Evolutionary conservation across 2,329 filamentous ascomycete genomes (phyloP).

Genomic region (Calonectria multiphialidica): DNA sequence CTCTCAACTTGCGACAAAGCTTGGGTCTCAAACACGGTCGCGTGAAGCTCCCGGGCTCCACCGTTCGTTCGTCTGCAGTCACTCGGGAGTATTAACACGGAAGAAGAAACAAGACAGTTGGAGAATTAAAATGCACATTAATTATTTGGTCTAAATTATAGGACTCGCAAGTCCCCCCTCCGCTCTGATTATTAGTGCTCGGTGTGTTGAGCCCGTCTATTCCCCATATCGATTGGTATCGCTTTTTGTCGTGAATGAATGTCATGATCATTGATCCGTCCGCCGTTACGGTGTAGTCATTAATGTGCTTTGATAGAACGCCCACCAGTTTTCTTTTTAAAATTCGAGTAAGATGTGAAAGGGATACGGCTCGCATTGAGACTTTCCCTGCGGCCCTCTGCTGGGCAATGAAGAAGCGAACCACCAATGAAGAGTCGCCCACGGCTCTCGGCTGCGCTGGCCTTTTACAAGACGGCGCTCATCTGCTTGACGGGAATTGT

Average conservation of each 20-base stretch:
- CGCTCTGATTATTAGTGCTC: not conserved
- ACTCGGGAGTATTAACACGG: not conserved
- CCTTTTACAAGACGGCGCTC: constrained; percentile 42
- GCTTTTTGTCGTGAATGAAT: constrained; percentile 30
- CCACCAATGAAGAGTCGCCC: not conserved
- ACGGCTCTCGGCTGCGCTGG: not conserved
- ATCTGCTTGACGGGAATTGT: constrained; percentile 45
- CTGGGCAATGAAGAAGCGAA: not conserved
- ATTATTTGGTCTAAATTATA: constrained; percentile 12
- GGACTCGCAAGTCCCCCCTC: not conserved
- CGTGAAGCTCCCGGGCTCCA: not conserved
- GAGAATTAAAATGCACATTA: constrained; percentile 11
- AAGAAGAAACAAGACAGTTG: not conserved
- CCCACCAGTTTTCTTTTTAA: constrained; percentile 29
- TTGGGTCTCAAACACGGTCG: not conserved
- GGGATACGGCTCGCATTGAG: not conserved
- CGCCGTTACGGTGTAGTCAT: constrained; percentile 40
- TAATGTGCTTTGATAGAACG: constrained; percentile 35
- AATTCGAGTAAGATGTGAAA: constrained; percentile 14
- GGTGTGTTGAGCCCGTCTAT: constrained; percentile 1
- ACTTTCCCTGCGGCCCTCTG: not conserved
- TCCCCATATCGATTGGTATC: constrained; percentile 12
- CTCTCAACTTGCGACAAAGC: not conserved
- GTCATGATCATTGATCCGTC: constrained; percentile 42
- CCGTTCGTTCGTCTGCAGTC: not conserved